Evolutionary conservation across 352 stramenopile species (phyloP).

Genomic region (Pythium vanterpoolii): DNA sequence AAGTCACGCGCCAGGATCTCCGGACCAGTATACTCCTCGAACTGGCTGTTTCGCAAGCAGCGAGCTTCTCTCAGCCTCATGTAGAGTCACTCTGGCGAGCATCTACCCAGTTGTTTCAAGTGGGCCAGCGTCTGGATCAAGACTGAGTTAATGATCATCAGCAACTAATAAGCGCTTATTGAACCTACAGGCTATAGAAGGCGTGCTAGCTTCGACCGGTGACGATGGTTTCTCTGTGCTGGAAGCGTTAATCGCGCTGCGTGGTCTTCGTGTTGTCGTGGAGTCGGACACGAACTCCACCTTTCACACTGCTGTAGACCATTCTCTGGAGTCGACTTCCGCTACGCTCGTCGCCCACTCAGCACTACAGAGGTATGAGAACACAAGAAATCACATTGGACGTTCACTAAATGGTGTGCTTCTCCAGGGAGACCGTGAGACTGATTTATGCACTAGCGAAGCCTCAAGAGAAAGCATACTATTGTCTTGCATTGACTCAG

Average conservation of each 20-base stretch:
- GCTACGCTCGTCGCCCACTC: not conserved
- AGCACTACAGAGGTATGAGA: constrained; percentile 10
- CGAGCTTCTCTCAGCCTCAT: not conserved
- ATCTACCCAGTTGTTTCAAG: not conserved
- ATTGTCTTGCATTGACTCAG: constrained; percentile 17
- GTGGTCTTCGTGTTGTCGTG: constrained; percentile 5
- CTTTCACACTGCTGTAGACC: not conserved
- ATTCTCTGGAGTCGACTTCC: not conserved
- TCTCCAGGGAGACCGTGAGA: constrained; percentile 13
- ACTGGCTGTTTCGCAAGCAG: not conserved
- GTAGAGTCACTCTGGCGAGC: not conserved
- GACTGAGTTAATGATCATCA: not conserved
- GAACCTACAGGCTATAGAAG: not conserved
- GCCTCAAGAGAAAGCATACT: constrained; percentile 22
- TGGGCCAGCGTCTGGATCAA: not conserved
- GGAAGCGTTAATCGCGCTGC: constrained; percentile 8
- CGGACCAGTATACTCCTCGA: constrained; percentile 1
- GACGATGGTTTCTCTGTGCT: not conserved
- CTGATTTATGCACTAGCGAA: constrained; percentile 13
- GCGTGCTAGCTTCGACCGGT: not conserved
- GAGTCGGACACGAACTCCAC: not conserved
- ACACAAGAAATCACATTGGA: not conserved
- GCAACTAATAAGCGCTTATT: not conserved
- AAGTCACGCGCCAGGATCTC: not conserved
- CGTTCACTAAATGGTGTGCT: not conserved